These are phyloP conservation scores for Fusarium mexicanum DNA, from an alignment of 2,329 filamentous ascomycete species.

Conservation along the genomic window DNA sequence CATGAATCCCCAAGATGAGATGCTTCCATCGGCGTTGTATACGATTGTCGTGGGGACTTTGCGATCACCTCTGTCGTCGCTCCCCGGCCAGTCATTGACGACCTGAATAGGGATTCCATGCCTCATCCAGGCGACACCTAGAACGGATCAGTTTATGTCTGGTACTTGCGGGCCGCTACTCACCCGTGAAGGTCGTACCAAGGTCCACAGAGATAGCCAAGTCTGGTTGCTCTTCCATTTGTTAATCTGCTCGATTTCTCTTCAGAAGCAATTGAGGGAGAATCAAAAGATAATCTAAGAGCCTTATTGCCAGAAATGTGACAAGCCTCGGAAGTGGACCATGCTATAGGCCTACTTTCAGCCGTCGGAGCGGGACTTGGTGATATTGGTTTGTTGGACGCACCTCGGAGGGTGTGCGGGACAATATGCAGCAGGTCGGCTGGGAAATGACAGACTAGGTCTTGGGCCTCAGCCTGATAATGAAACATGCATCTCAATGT, in stretches of 20 bases:
- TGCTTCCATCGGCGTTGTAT: constrained; percentile 53
- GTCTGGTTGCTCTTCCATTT: constrained; percentile 46
- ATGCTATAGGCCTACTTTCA: background rate
- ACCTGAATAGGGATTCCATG: constrained; percentile 54
- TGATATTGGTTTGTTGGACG: background rate
- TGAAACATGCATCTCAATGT: background rate
- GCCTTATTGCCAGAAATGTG: background rate
- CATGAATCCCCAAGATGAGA: constrained; percentile 64
- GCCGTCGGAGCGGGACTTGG: background rate
- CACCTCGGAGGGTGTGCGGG: background rate
- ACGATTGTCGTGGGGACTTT: constrained; percentile 64
- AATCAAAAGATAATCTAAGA: background rate
- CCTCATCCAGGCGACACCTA: constrained; percentile 52
- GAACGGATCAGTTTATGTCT: background rate
- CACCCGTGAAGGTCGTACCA: constrained; percentile 59
- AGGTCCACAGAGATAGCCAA: constrained; percentile 56
- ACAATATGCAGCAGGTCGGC: background rate
- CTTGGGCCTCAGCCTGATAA: background rate
- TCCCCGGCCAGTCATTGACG: constrained; percentile 64
- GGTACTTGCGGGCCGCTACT: background rate
- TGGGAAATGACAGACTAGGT: background rate
- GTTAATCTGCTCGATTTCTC: background rate
- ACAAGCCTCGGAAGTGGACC: background rate
- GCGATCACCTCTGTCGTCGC: constrained; percentile 61
- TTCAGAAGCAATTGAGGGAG: background rate